Evolutionary conservation across 148 eudicot species (phyloP).

Genomic region (Tetragonia tetragonoides): DNA sequence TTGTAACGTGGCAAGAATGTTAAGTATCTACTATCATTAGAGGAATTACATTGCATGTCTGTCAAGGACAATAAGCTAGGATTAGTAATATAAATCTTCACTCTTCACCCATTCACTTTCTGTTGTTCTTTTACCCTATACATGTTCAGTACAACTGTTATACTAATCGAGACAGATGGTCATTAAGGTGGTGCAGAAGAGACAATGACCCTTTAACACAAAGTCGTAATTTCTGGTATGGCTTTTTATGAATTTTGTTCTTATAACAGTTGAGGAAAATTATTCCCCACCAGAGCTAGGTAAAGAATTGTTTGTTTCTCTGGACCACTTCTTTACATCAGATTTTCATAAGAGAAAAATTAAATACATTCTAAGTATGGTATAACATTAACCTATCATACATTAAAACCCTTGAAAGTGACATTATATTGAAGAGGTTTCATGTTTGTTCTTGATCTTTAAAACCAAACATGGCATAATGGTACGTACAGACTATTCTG

Average conservation of each 20-base stretch:
- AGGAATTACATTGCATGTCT: too few species aligned
- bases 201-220: constrained; percentile 22
- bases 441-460: neutral
- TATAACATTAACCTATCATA: constrained; percentile 3
- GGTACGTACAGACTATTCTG: neutral
- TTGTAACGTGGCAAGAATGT: too few species aligned
- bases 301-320: neutral
- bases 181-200: constrained; percentile 13
- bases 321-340: neutral
- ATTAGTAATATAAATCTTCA: constrained; percentile 1
- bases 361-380: neutral
- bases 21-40: too few species aligned
- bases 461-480: neutral
- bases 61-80: constrained; percentile 10
- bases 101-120: constrained; percentile 1
- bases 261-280: constrained; percentile 3
- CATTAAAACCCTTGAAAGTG: constrained; percentile 17
- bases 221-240: neutral
- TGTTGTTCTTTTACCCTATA: neutral
- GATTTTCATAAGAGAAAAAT: neutral
- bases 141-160: neutral
- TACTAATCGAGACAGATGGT: neutral
- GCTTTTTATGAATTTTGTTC: constrained; percentile 2
- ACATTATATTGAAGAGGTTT: neutral
- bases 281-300: neutral